These are phyloP conservation scores for Penicillium coprophilum DNA, from an alignment of 495 filamentous ascomycete genomes.

Conservation along the genomic window DNA sequence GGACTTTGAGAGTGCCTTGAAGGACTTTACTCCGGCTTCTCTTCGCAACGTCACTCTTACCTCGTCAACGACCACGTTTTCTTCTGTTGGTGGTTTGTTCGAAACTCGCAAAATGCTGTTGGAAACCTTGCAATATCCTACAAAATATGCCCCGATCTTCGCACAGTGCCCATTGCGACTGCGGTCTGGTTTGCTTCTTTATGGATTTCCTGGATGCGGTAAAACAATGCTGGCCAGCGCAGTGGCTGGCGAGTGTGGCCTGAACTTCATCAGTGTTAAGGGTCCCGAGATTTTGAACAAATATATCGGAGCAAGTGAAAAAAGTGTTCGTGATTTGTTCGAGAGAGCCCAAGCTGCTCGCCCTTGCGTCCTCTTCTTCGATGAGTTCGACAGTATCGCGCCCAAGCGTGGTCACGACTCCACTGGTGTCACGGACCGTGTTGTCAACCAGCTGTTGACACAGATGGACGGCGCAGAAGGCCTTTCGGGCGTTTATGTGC, in stretches of 20 bases:
- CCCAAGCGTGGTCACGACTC: constrained; percentile 96
- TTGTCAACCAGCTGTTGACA: constrained; percentile 95
- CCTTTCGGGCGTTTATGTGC: constrained; percentile 88
- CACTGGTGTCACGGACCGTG: constrained; percentile 95
- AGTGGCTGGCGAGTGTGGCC: constrained; percentile 90
- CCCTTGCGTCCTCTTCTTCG: constrained; percentile 94
- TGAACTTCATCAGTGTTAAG: constrained; percentile 98
- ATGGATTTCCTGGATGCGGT: constrained; percentile 93
- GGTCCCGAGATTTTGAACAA: constrained; percentile 98
- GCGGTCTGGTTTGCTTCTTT: constrained; percentile 86
- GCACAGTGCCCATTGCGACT: constrained; percentile 90
- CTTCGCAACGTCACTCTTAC: constrained; percentile 92
- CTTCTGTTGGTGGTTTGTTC: constrained; percentile 83
- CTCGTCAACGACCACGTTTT: constrained; percentile 81
- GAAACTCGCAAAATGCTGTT: constrained; percentile 82
- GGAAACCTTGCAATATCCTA: constrained; percentile 95
- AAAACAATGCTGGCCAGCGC: constrained; percentile 93
- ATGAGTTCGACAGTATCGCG: constrained; percentile 96
- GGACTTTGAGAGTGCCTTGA: constrained; percentile 81
- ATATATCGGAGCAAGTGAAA: constrained; percentile 95
- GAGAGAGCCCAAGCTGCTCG: constrained; percentile 85
- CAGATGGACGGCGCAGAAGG: constrained; percentile 99
- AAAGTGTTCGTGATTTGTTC: constrained; percentile 91
- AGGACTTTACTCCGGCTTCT: constrained; percentile 91
- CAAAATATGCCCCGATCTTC: constrained; percentile 97